phyloP scores from a whole-genome alignment of 257 asterid species.

The Solanum pimpinellifolium region DNA sequence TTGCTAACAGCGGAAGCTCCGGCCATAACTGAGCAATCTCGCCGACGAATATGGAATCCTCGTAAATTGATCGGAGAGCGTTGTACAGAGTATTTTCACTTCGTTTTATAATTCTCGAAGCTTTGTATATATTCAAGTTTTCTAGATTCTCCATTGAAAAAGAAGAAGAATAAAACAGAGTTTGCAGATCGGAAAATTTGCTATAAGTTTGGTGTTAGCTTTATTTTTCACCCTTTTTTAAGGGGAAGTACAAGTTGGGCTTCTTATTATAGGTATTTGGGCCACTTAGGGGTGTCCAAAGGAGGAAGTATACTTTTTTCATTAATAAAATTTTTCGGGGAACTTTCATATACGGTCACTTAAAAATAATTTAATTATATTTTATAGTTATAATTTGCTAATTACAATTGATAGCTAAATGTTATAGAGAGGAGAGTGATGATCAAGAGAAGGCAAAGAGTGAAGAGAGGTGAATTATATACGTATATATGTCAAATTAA shows the following conservation, averaged over 20 bases:
- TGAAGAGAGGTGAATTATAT: too few relatives aligned
- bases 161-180: neutral
- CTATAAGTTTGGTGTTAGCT: neutral
- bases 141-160: conserved; percentile 10
- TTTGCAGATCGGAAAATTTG: neutral
- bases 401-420: too few relatives aligned
- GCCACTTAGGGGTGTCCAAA: neutral
- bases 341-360: too few relatives aligned
- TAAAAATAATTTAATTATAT: too few relatives aligned
- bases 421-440: too few relatives aligned
- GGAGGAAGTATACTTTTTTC: neutral
- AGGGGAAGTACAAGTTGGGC: neutral
- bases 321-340: too few relatives aligned
- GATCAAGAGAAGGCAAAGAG: too few relatives aligned
- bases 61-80: conserved; percentile 84
- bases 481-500: too few relatives aligned
- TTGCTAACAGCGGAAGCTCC: conserved; percentile 77
- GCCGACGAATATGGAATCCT: conserved; percentile 84
- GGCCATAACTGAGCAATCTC: conserved; percentile 93
- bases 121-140: conserved; percentile 50
- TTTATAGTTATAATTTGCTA: too few relatives aligned
- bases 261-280: neutral
- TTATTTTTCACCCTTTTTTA: too few relatives aligned
- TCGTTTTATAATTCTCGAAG: conserved; percentile 61
- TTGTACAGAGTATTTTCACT: conserved; percentile 60